Percentiles rank a stretch among this genome's conserved stretches.
Evolutionary conservation across 2,329 filamentous ascomycete genomes (phyloP).

Genomic region (Colletotrichum tropicale): DNA sequence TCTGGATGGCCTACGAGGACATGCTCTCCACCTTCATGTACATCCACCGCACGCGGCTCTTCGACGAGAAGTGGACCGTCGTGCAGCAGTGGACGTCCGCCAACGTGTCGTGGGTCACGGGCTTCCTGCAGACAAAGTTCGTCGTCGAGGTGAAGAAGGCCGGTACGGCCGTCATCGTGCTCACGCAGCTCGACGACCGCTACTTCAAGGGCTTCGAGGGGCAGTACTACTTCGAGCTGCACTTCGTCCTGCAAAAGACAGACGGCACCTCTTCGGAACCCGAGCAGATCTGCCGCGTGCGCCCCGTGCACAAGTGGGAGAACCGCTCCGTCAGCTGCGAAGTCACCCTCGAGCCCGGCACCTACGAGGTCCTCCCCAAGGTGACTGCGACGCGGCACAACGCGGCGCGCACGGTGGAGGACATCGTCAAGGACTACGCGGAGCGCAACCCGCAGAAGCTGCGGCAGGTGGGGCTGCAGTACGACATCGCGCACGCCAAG

Average conservation of each 20-base stretch:
- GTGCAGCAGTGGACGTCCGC: slow-evolving; percentile 49
- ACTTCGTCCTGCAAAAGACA: slow-evolving; percentile 45
- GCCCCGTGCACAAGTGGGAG: slow-evolving; percentile 43
- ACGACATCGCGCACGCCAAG: slow-evolving; percentile 66
- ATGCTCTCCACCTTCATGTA: slow-evolving; percentile 63
- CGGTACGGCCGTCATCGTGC: slow-evolving; percentile 46
- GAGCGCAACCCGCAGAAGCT: slow-evolving; percentile 66
- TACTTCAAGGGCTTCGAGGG: slow-evolving; percentile 51
- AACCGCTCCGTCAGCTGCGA: slow-evolving; percentile 74
- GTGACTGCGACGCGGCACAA: slow-evolving; percentile 58
- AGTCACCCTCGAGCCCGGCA: slow-evolving; percentile 70
- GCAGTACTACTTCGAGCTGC: slow-evolving; percentile 45
- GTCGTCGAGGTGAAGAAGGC: slow-evolving; percentile 43
- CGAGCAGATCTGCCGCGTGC: slow-evolving; percentile 38
- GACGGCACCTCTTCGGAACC: background rate
- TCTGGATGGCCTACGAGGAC: slow-evolving; percentile 65
- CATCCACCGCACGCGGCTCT: slow-evolving; percentile 63
- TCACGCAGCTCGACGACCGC: slow-evolving; percentile 49
- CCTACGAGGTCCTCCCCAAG: slow-evolving; percentile 72
- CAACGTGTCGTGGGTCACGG: slow-evolving; percentile 47
- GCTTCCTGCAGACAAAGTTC: slow-evolving; percentile 50
- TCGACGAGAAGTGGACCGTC: slow-evolving; percentile 52
- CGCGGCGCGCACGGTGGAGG: slow-evolving; percentile 53
- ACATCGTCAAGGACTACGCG: slow-evolving; percentile 57
- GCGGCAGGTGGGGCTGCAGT: slow-evolving; percentile 60